Percentiles rank a stretch among this genome's conserved stretches.
These are phyloP conservation scores for Hypoxylon trugodes DNA, from an alignment of 495 filamentous ascomycete species.

Conservation along the genomic window DNA sequence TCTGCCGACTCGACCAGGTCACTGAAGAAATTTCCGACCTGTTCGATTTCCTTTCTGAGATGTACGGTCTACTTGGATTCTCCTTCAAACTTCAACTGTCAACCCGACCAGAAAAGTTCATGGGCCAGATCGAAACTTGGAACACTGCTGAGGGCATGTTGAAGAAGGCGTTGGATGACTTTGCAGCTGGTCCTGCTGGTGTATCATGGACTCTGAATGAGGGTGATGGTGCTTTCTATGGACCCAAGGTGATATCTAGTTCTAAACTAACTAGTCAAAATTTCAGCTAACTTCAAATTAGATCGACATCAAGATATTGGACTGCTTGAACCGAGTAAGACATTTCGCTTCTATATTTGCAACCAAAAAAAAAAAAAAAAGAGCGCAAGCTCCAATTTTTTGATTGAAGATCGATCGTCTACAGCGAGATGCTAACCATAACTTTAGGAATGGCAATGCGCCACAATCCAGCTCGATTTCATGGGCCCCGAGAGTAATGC, in stretches of 20 bases:
- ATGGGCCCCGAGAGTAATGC: constrained; percentile 55
- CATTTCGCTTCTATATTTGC: background rate
- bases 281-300: constrained; percentile 41
- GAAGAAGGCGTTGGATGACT: constrained; percentile 78
- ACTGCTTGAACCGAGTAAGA: constrained; percentile 64
- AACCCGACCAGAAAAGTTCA: constrained; percentile 90
- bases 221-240: constrained; percentile 97
- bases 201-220: constrained; percentile 87
- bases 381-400: too few species aligned
- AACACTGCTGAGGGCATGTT: constrained; percentile 83
- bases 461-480: constrained; percentile 97
- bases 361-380: too few species aligned
- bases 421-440: background rate
- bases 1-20: constrained; percentile 83
- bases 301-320: constrained; percentile 91
- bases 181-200: constrained; percentile 66
- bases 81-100: constrained; percentile 96
- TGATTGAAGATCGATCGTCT: background rate
- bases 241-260: constrained; percentile 62
- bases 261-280: too few species aligned
- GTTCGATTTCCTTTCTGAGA: constrained; percentile 83
- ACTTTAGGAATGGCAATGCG: constrained; percentile 81
- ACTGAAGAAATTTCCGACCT: constrained; percentile 82
- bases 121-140: constrained; percentile 90
- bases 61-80: constrained; percentile 93